These are phyloP conservation scores for Aspergillus niger DNA, from an alignment of 2,329 filamentous ascomycete genomes.

Conservation along the genomic window DNA sequence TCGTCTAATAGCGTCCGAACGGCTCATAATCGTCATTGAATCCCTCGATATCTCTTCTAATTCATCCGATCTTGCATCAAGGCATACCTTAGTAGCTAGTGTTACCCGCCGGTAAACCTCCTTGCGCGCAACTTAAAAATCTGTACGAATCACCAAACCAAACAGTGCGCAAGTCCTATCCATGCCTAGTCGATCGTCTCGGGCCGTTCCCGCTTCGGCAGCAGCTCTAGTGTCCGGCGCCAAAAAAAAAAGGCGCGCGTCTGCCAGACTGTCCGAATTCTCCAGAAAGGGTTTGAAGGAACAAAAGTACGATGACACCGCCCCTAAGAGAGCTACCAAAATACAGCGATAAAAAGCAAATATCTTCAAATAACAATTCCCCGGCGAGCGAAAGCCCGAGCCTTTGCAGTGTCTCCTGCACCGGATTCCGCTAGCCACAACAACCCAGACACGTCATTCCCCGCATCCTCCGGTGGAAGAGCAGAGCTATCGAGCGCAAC, in stretches of 20 bases:
- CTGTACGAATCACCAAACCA: not conserved
- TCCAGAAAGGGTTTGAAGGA: constrained; percentile 33
- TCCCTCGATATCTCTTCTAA: not conserved
- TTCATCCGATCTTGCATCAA: not conserved
- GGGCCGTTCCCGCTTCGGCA: constrained; percentile 36
- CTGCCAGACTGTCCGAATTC: constrained; percentile 32
- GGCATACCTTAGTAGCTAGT: constrained; percentile 10
- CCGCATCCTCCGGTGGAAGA: constrained; percentile 11
- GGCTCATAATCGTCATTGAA: constrained; percentile 12
- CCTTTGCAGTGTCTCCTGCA: constrained; percentile 29
- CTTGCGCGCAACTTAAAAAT: not conserved
- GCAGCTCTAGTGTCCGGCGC: constrained; percentile 32
- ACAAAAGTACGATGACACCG: constrained; percentile 30
- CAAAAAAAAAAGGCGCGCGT: constrained; percentile 39
- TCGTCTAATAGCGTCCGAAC: constrained; percentile 7
- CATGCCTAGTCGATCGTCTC: constrained; percentile 43
- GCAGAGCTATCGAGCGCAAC: constrained; percentile 7
- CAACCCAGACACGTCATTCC: constrained; percentile 9
- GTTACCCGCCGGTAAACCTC: constrained; percentile 3
- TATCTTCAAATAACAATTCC: constrained; percentile 50
- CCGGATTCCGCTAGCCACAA: constrained; percentile 21
- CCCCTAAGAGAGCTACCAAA: constrained; percentile 25
- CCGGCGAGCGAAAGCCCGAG: constrained; percentile 35
- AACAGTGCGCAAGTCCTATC: constrained; percentile 2
- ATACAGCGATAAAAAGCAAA: constrained; percentile 53